These are phyloP conservation scores for Puccinia polysora DNA, from an alignment of 1,284 basidiomycete genomes.

Conservation along the genomic window DNA sequence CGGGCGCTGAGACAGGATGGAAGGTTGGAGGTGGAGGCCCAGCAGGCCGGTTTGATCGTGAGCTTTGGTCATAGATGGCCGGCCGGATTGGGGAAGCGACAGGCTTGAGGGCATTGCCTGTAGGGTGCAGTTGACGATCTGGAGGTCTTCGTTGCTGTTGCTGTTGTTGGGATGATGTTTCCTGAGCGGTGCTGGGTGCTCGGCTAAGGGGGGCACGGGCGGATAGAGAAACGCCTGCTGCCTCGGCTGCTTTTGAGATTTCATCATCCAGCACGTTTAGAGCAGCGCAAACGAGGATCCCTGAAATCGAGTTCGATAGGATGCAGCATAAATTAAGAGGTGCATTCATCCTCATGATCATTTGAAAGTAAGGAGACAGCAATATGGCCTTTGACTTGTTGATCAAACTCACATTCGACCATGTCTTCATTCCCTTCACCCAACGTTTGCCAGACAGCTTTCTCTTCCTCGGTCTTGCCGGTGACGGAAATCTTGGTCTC, in stretches of 20 bases:
- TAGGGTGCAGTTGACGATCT: constrained; percentile 46
- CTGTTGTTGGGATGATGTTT: not conserved
- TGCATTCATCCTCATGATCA: not conserved
- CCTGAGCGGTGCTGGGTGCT: not conserved
- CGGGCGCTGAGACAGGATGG: no score
- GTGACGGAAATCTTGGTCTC: constrained; percentile 97
- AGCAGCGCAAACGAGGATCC: constrained; percentile 94
- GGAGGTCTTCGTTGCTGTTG: constrained; percentile 27
- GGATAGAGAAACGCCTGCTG: constrained; percentile 16
- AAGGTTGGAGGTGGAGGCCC: constrained; percentile 50
- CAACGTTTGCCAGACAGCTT: constrained; percentile 97
- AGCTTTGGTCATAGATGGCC: constrained; percentile 37
- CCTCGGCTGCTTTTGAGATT: constrained; percentile 86
- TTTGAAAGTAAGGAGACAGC: not conserved
- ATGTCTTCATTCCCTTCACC: constrained; percentile 99
- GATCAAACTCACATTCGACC: constrained; percentile 71
- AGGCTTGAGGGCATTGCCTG: constrained; percentile 50
- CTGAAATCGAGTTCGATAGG: not conserved
- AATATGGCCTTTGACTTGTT: constrained; percentile 44
- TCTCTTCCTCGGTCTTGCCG: constrained; percentile 92
- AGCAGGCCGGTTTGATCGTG: no score
- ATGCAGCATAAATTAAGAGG: not conserved
- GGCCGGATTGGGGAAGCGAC: constrained; percentile 17
- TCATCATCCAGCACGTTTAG: constrained; percentile 91
- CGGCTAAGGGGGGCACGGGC: not conserved